These are phyloP conservation scores for Metarhizium robertsii DNA, from an alignment of 2,329 filamentous ascomycete genomes.

Conservation along the genomic window DNA sequence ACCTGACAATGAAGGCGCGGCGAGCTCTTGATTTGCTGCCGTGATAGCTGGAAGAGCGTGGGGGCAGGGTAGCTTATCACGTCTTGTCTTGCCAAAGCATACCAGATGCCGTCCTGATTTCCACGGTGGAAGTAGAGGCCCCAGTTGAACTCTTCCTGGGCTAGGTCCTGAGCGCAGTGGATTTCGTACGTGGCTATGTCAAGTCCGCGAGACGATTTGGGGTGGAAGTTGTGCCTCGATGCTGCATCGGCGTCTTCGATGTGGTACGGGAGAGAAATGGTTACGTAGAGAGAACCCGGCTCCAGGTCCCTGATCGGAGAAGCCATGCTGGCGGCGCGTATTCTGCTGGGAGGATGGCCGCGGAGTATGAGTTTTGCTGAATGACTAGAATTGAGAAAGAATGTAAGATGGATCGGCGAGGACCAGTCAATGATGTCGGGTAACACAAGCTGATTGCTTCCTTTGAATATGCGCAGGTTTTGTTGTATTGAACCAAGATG, in stretches of 20 bases:
- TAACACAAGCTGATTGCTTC: too few relatives aligned
- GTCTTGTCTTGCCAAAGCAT: conserved; percentile 6
- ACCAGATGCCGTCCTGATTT: conserved; percentile 18
- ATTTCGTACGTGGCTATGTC: conserved; percentile 12
- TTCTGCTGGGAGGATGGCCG: background rate
- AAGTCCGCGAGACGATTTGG: conserved; percentile 6
- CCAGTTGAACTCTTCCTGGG: conserved; percentile 24
- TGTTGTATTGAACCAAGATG: too few relatives aligned
- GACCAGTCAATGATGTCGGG: background rate
- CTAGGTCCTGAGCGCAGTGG: conserved; percentile 10
- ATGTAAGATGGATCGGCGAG: background rate
- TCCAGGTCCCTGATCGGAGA: conserved; percentile 3
- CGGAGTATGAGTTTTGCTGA: background rate
- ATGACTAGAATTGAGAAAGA: background rate
- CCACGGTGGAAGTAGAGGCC: conserved; percentile 25
- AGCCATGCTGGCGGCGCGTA: background rate
- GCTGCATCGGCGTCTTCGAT: background rate
- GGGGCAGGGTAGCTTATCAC: background rate
- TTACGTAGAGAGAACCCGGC: conserved; percentile 6
- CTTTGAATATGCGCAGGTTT: too few relatives aligned
- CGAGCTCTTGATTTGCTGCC: conserved; percentile 13
- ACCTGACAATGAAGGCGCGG: conserved; percentile 19
- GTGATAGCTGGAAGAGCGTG: conserved; percentile 11
- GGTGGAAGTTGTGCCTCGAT: background rate
- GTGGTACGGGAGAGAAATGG: background rate